phyloP scores from a whole-genome alignment of 345 rosid genomes.

The Ceriops zippeliana region DNA sequence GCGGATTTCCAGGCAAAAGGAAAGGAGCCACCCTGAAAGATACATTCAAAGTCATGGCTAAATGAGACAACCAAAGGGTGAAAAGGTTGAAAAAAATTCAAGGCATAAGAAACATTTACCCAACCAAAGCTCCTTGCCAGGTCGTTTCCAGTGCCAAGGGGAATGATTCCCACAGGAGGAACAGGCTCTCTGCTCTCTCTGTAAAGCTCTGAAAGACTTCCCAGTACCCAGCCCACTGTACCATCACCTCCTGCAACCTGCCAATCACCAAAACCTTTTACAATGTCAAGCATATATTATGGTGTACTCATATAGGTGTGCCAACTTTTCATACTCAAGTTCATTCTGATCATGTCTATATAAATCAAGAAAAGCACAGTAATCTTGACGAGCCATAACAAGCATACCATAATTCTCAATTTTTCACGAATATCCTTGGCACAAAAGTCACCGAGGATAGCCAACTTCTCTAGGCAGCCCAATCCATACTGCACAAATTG shows the following conservation, averaged over 20 bases:
- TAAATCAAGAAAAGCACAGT: not conserved
- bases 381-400: constrained; percentile 5
- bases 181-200: constrained; percentile 50
- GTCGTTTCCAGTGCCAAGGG: constrained; percentile 97
- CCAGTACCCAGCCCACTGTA: constrained; percentile 95
- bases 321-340: not conserved
- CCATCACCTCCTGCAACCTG: constrained; percentile 99
- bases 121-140: constrained; percentile 92
- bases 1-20: constrained; percentile 97
- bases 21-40: constrained; percentile 83
- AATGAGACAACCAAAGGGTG: constrained; percentile 20
- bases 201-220: constrained; percentile 70
- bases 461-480: constrained; percentile 75
- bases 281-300: not conserved
- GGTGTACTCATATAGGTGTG: not conserved
- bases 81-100: constrained; percentile 18
- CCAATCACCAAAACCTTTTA: constrained; percentile 16
- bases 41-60: constrained; percentile 18
- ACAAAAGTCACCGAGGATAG: constrained; percentile 60
- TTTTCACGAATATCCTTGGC: constrained; percentile 78
- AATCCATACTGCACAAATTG: constrained; percentile 79
- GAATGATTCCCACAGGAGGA: constrained; percentile 88
- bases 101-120: constrained; percentile 47
- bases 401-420: constrained; percentile 77
- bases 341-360: not conserved